phyloP scores from a whole-genome alignment of 768 basidiomycete genomes.

The Hortiboletus campestris region DNA sequence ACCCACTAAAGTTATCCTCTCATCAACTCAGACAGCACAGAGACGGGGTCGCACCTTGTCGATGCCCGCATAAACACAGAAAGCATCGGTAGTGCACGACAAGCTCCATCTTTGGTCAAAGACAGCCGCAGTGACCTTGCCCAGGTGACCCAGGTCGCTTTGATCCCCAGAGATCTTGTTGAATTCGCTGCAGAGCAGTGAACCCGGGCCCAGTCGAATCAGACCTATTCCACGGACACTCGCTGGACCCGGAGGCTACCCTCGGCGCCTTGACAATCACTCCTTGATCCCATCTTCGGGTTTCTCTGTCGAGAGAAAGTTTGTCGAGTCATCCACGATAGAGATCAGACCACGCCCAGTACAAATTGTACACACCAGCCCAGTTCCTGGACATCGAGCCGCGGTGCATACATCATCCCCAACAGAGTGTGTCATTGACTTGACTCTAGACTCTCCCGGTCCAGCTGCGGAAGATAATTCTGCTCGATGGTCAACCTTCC shows the following conservation, averaged over 20 bases:
- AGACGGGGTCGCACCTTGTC: background rate
- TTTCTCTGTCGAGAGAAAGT: background rate
- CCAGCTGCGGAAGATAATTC: background rate
- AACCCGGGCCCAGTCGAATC: conserved; percentile 4
- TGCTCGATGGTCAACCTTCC: conserved; percentile 25
- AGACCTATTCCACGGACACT: background rate
- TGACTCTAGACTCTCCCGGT: conserved; percentile 1
- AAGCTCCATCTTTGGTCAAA: background rate
- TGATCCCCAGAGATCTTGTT: background rate
- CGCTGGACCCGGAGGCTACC: background rate
- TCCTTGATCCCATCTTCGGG: background rate
- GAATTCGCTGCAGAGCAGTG: conserved; percentile 13
- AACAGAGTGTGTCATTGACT: conserved; percentile 6
- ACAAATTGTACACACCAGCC: background rate
- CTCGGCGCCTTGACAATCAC: background rate
- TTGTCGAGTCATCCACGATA: background rate
- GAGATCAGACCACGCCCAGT: background rate
- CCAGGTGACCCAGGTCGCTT: conserved; percentile 10
- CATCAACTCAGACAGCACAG: background rate
- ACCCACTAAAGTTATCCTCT: background rate
- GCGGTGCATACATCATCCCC: background rate
- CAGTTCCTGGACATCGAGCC: background rate
- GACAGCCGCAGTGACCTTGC: background rate
- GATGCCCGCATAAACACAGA: background rate
- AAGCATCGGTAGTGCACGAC: background rate